phyloP scores from a whole-genome alignment of 306 rosid genomes.

The Prunus campanulata region DNA sequence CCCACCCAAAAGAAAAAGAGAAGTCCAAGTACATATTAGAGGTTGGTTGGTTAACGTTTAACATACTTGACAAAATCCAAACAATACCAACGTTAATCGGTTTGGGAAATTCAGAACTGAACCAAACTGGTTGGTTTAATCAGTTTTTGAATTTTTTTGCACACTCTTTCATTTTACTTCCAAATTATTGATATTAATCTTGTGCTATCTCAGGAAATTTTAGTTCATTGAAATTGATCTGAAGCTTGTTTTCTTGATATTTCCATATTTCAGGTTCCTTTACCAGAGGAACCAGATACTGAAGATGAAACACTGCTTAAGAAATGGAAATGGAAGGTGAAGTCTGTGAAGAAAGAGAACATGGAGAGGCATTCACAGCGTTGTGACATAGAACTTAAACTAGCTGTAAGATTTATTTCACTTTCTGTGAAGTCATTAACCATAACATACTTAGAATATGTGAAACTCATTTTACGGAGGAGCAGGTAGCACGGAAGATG shows the following conservation, averaged over 20 bases:
- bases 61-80: background rate
- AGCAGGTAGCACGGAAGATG: slow-evolving; percentile 90
- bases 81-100: background rate
- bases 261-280: slow-evolving; percentile 55
- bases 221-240: slow-evolving; percentile 10
- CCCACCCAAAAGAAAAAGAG: background rate
- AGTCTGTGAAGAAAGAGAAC: slow-evolving; percentile 69
- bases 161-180: background rate
- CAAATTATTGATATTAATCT: background rate
- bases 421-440: slow-evolving; percentile 17
- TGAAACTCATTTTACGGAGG: slow-evolving; percentile 22
- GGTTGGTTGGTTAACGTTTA: background rate
- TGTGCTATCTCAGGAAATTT: slow-evolving; percentile 1
- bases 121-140: slow-evolving; percentile 4
- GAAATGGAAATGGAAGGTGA: slow-evolving; percentile 84
- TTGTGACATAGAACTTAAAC: slow-evolving; percentile 93
- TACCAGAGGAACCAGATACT: slow-evolving; percentile 81
- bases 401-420: slow-evolving; percentile 56
- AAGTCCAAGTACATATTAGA: background rate
- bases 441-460: slow-evolving; percentile 1
- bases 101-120: background rate
- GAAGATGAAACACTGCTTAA: slow-evolving; percentile 64
- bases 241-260: slow-evolving; percentile 23
- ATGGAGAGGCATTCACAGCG: slow-evolving; percentile 90
- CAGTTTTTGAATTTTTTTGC: background rate